Base-by-base conservation (phyloP, 139 green algal genomes). In the Parachlorella kessleri region DNA sequence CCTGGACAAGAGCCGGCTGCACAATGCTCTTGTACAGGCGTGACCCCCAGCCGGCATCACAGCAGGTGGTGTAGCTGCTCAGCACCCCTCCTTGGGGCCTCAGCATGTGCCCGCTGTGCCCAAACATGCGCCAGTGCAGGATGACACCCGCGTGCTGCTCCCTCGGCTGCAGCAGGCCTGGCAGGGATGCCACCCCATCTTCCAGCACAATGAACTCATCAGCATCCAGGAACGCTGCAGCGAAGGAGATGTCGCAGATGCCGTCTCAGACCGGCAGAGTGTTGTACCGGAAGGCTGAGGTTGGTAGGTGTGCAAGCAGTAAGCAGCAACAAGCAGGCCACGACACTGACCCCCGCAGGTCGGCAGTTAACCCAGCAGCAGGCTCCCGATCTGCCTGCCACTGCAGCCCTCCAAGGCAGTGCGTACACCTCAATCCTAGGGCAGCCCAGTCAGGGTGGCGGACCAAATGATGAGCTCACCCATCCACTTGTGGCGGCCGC, bases 131-230 rank as follows among this genome's bases (percentile, higher is more conserved):
- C 64, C 65, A 80, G 65, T 73, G 41, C 59, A 80, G 75, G 30
- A 63, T 40, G 14, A 80, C 39, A 1, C 64, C 75, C n/a, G n/a
- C 65, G 5, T 55, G 37, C 1, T 26, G n/a, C 33, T 73, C 41
- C 21, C 39, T 66, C 2, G 24, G 6, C 21, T 35, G 24, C 37
- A 80, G 75, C 41, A 80, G 41, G 23, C 36, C 40, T 6, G 75
- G 75, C 23, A 80, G 75, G 32, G 75, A 24, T 14, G 55, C 2
- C 33, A 26, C n/a, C 0, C 9, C 4, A 0, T 66, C 18, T n/a
- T 33, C 40, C n/a, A 55, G 35, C 33, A 80, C 32, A 30, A 80
- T 64, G 35, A 73, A 80, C 40, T 80, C 75, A 30, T 80, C 75
- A 7, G 41, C 75, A 30, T 80, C 75, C 1, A 73, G 36, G 30